Evolutionary conservation across 495 filamentous ascomycete species (phyloP), one percentile per base, ranked within the genome.

Genomic region (Aspergillus asperescens): DNA sequence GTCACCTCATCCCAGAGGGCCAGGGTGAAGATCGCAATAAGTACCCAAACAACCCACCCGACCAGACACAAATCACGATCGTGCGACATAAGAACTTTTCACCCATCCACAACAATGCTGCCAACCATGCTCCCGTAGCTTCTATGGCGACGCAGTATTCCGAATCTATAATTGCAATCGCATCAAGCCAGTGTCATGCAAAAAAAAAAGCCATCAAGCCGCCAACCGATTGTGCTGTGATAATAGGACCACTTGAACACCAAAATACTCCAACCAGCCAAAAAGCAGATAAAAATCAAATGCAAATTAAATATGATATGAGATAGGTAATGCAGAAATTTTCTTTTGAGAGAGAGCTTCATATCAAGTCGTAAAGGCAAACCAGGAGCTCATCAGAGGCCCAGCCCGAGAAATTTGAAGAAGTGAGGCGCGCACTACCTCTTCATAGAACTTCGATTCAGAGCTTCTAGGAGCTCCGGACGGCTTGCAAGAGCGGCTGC

Each of bases 381-480:
- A 61, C 55, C 61, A 60, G 61, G 62, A 60, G 41, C 49, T 41
- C 37, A 34, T 28, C 34, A 25, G 35, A 41, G 19, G 46, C 25
- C 43, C 28, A 16, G 37, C 40, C 38, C 22, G 25, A 27, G 13
- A 20, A 15, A 41, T 8, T 22, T 35, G 54, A 62, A 62, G 29
- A 10, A 40, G 31, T 46, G 54, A 47, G 29, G 59, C 50, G 39
- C 40, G 46, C 58, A 37, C 64, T 78, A 82, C 56, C 77, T 71
- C 58, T 73, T 75, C 56, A 96, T 82, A 9, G 85, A 90, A 61
- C 91, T 93, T 60, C 86, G 77, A 62, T 88, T 84, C 45, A 96
- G 74, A 18, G 93, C 93, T 67, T 91, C 84, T 58, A 90, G 71
- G 50, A 98, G 77, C 77, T 97, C 94, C 13, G 92, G 92, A 32